These are phyloP conservation scores for Didymosphaeria variabile DNA, from an alignment of 2,329 filamentous ascomycete genomes.

Conservation along the genomic window DNA sequence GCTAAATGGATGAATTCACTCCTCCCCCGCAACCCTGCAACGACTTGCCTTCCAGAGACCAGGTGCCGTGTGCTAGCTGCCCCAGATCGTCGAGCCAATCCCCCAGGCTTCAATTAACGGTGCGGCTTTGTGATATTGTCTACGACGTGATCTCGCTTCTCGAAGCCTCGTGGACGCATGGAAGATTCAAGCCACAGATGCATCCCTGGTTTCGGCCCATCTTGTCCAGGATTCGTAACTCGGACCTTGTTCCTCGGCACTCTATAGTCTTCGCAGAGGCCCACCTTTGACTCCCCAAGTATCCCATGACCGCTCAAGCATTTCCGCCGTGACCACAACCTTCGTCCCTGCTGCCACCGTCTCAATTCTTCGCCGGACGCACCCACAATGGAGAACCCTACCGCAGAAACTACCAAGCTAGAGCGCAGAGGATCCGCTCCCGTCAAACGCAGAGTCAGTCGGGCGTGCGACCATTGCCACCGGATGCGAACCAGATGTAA, in stretches of 20 bases:
- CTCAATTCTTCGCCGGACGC: conserved; percentile 18
- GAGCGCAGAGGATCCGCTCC: conserved; percentile 61
- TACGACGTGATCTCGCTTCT: conserved; percentile 49
- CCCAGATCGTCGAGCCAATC: conserved; percentile 43
- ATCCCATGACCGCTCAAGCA: conserved; percentile 47
- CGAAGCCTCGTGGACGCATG: conserved; percentile 49
- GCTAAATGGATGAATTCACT: conserved; percentile 26
- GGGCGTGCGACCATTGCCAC: conserved; percentile 95
- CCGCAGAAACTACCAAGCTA: conserved; percentile 38
- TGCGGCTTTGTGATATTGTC: conserved; percentile 42
- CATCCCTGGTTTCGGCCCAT: conserved; percentile 39
- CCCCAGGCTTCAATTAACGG: conserved; percentile 37
- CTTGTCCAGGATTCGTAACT: conserved; percentile 36
- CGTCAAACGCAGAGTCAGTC: conserved; percentile 85
- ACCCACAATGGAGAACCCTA: conserved; percentile 38
- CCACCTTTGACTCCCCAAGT: conserved; percentile 47
- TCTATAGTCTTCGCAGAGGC: conserved; percentile 41
- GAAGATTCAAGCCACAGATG: conserved; percentile 49
- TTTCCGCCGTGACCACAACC: conserved; percentile 29
- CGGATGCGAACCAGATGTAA: conserved; percentile 94
- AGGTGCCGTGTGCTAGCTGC: conserved; percentile 24
- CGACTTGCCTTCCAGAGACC: conserved; percentile 27
- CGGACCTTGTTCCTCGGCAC: conserved; percentile 44
- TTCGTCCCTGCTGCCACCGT: conserved; percentile 11
- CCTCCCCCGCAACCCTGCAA: conserved; percentile 23